phyloP scores from a whole-genome alignment of 805 yeast genomes.

The Novakomyces olei region DNA sequence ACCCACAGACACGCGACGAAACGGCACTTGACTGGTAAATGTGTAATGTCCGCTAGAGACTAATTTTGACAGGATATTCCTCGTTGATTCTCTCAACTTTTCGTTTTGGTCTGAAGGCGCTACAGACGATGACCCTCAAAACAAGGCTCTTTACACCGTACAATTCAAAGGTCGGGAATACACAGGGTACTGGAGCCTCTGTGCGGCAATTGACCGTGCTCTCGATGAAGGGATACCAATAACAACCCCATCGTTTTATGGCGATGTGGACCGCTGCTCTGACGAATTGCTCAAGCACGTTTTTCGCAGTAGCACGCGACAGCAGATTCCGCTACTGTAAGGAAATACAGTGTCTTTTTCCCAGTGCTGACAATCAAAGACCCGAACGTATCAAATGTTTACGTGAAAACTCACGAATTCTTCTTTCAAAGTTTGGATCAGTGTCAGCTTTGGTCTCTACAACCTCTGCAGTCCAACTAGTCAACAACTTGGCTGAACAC shows the following conservation, averaged over 20 bases:
- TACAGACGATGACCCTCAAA: constrained; percentile 14
- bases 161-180: constrained; percentile 15
- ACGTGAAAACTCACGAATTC: constrained; percentile 17
- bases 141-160: constrained; percentile 17
- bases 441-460: constrained; percentile 16
- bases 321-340: constrained; percentile 16
- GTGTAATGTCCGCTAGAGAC: background rate
- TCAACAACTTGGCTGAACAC: constrained; percentile 11
- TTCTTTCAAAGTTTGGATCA: constrained; percentile 12
- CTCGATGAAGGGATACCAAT: constrained; percentile 18
- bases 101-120: constrained; percentile 23
- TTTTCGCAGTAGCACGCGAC: constrained; percentile 16
- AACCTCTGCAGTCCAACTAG: too few species aligned
- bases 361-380: too few species aligned
- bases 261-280: constrained; percentile 10
- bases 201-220: constrained; percentile 23
- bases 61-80: constrained; percentile 20
- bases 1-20: constrained; percentile 4
- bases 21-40: constrained; percentile 7
- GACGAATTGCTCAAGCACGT: constrained; percentile 13
- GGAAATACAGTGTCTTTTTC: too few species aligned
- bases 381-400: constrained; percentile 17
- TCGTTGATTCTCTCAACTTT: constrained; percentile 22
- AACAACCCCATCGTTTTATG: constrained; percentile 19
- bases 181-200: constrained; percentile 26